Conservation (phyloP, 768 basidiomycete genomes). For the Gymnopilus junonius region DNA sequence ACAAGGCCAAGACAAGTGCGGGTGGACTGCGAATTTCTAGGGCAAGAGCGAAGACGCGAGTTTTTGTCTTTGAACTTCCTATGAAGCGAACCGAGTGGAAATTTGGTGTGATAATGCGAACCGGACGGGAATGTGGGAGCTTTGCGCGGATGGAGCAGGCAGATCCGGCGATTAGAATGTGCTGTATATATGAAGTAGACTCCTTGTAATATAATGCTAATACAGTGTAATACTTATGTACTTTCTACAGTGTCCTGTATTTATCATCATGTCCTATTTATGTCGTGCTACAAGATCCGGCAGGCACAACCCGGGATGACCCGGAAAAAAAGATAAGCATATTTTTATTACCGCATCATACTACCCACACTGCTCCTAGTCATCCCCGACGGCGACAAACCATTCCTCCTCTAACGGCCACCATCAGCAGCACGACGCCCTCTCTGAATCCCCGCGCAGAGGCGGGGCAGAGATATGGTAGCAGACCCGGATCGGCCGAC, state of each 20-base stretch:
- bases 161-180: not conserved
- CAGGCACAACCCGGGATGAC: constrained; percentile 13
- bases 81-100: constrained; percentile 35
- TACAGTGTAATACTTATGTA: not conserved
- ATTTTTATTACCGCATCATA: constrained; percentile 3
- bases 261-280: not conserved
- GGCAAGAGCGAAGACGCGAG: constrained; percentile 22
- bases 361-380: constrained; percentile 1
- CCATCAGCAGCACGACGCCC: constrained; percentile 23
- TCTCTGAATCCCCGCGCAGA: constrained; percentile 51
- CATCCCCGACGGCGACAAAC: constrained; percentile 16
- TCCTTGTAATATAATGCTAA: not conserved
- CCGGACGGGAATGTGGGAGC: constrained; percentile 37
- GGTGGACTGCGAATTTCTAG: constrained; percentile 26
- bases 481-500: constrained; percentile 35
- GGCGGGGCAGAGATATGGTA: constrained; percentile 73
- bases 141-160: constrained; percentile 19
- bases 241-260: not conserved
- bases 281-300: constrained; percentile 1
- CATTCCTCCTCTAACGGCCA: constrained; percentile 13
- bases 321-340: constrained; percentile 9
- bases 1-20: constrained; percentile 29
- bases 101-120: constrained; percentile 39
- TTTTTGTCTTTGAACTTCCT: constrained; percentile 32
- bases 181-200: not conserved